A percentile compares a stretch with the other conserved stretches of the same genome.
Evolutionary conservation across 1,284 basidiomycete species (phyloP).

Genomic region (Puccinia coronata): DNA sequence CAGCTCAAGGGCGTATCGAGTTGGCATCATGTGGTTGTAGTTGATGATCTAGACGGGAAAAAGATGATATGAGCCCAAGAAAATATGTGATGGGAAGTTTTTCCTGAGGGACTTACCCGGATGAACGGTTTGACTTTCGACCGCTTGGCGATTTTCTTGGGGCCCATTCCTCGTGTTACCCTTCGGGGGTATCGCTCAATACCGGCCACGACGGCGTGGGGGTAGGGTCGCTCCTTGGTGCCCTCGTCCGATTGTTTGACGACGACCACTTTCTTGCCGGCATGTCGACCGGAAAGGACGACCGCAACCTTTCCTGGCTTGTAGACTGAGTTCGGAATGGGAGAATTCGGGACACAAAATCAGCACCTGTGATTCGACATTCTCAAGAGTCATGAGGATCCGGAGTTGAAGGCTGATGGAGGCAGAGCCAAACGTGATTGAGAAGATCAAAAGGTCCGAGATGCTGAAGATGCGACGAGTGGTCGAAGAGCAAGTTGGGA

Average conservation of each 20-base stretch:
- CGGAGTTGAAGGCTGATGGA: neutral
- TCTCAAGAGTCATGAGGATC: neutral
- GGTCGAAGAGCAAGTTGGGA: neutral
- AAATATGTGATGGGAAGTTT: neutral
- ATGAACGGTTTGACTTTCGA: slow-evolving; percentile 98
- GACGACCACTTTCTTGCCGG: slow-evolving; percentile 87
- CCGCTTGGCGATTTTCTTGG: slow-evolving; percentile 84
- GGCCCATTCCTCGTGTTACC: slow-evolving; percentile 92
- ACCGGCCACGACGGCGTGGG: slow-evolving; percentile 92
- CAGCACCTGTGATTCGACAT: neutral
- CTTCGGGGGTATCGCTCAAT: slow-evolving; percentile 94
- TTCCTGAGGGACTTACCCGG: slow-evolving; percentile 69
- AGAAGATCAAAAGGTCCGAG: neutral
- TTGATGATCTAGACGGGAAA: slow-evolving; percentile 70
- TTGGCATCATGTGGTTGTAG: slow-evolving; percentile 96
- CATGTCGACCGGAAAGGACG: slow-evolving; percentile 93
- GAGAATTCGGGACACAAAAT: neutral
- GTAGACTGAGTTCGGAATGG: slow-evolving; percentile 32
- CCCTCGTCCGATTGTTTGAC: slow-evolving; percentile 86
- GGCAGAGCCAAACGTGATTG: neutral
- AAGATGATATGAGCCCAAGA: neutral
- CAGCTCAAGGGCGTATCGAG: slow-evolving; percentile 91
- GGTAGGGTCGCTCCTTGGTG: slow-evolving; percentile 84
- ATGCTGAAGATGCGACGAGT: neutral
- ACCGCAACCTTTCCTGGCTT: slow-evolving; percentile 72